Evolutionary conservation across 129 eudicot genomes (phyloP), one percentile per base, ranked within the genome.

Genomic region (Ambrosia trifida): DNA sequence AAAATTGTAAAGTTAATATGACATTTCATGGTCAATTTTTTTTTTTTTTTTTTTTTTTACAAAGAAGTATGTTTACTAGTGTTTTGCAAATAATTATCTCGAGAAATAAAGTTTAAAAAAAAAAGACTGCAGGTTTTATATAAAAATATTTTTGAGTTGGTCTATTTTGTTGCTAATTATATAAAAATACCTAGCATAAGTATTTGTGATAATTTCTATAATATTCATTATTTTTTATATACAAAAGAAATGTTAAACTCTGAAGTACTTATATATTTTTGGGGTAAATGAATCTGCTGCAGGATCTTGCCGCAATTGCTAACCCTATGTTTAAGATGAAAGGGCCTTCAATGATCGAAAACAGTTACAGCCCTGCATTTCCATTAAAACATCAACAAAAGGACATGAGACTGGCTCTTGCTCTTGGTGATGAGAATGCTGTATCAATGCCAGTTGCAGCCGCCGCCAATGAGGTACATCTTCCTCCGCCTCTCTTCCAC

Each of bases 371-470:
- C 31, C 97, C 99, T 76, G 97, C 97, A 33, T 95, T 95, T 79
- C 97, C 99, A 28, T 57, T 95, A 24, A 95, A 95, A 80, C 99
- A 95, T 84, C 99, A 95, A 72, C 99, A 95, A 66, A 95, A 95
- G 78, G 99, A 90, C 76, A 95, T 95, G 99, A 84, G 97, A 70
- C 73, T 95, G 85, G 99, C 99, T 73, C 89, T 95, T 70, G 89
- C 99, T 40, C 97, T 95, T 59, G 99, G 97, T 41, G 99, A 95
- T 61, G 96, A 84, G 78, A 85, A 87, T 43, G 88, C 87, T 0
- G 92, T 93, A 28, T 72, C 98, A 18, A 93, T 93, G 98, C 98
- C 98, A 0, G 87, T 95, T 3, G 99, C 99, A 31, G 97, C 99
- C 77, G 99, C 97, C 30, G 88, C 99, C 69, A 95, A 95, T 24